Conservation (phyloP, 1,139 yeast genomes). For the Candida labiduridarum region DNA sequence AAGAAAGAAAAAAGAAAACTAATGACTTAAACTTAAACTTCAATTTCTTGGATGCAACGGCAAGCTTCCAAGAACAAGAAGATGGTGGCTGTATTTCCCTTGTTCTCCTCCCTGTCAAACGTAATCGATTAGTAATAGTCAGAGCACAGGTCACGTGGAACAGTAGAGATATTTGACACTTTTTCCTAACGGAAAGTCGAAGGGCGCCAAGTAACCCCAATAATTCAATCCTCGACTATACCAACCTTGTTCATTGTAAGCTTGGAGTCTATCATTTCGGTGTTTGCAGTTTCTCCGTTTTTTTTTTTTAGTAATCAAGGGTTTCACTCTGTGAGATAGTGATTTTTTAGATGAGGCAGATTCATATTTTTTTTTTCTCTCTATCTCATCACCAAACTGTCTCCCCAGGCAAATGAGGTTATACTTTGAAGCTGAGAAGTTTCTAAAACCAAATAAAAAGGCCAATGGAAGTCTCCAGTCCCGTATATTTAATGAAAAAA, state of each 20-base stretch:
- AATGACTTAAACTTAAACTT: background rate
- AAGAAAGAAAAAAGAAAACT: background rate
- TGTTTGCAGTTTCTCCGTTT: background rate
- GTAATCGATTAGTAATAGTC: background rate
- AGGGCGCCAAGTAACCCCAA: too few species aligned
- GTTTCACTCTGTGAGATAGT: background rate
- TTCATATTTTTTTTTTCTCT: background rate
- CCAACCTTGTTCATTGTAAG: too few species aligned
- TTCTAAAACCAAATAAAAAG: conserved; percentile 26
- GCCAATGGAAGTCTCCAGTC: conserved; percentile 57
- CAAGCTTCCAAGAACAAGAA: background rate
- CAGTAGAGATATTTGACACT: too few species aligned
- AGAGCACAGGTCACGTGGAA: background rate
- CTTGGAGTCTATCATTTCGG: too few species aligned
- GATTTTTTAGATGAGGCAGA: background rate
- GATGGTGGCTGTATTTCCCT: background rate
- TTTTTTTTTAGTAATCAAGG: conserved; percentile 2
- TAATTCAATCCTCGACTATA: too few species aligned
- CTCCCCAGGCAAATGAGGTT: conserved; percentile 47
- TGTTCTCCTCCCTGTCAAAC: background rate
- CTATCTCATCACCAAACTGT: conserved; percentile 5
- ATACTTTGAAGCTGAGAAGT: conserved; percentile 64
- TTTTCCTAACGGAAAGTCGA: too few species aligned
- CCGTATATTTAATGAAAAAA: conserved; percentile 59
- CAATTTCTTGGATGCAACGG: background rate